Evolutionary conservation across 2,329 filamentous ascomycete genomes (phyloP).

Genomic region (Aspergillus caelatus): DNA sequence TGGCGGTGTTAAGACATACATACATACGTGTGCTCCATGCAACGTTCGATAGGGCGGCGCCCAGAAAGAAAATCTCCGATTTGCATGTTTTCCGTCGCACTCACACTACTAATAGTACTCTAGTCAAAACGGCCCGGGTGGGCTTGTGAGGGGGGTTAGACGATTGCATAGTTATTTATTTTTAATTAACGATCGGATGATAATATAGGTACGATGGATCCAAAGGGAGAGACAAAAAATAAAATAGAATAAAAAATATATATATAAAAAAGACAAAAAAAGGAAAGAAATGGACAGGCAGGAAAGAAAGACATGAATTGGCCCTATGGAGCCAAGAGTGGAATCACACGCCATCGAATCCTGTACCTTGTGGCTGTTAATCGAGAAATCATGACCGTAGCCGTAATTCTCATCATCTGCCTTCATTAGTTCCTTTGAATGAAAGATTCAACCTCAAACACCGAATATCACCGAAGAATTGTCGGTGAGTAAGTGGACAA

Average conservation of each 20-base stretch:
- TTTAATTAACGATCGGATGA: slow-evolving; percentile 8
- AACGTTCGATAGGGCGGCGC: slow-evolving; percentile 6
- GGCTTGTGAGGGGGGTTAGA: slow-evolving; percentile 2
- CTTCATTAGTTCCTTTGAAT: not conserved
- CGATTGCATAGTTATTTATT: not conserved
- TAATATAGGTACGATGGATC: not conserved
- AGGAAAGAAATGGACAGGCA: not conserved
- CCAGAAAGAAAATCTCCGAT: slow-evolving; percentile 21
- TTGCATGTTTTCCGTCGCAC: slow-evolving; percentile 9
- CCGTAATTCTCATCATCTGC: not conserved
- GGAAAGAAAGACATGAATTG: not conserved
- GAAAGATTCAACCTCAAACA: slow-evolving; percentile 1
- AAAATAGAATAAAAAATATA: not conserved
- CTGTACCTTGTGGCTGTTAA: not conserved
- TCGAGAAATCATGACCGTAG: not conserved
- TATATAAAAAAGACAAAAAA: not conserved
- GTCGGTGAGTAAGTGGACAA: slow-evolving; percentile 6
- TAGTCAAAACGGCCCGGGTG: slow-evolving; percentile 13
- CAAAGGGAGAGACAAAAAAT: not conserved
- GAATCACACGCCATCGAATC: slow-evolving; percentile 5
- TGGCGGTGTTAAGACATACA: slow-evolving; percentile 18
- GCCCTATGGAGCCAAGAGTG: slow-evolving; percentile 5
- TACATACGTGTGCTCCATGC: slow-evolving; percentile 11
- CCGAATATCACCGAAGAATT: not conserved
- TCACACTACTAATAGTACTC: slow-evolving; percentile 3